Percentiles rank a stretch among this genome's conserved stretches.
Evolutionary conservation across 2,329 filamentous ascomycete species (phyloP).

Genomic region (Calycina herbarum): DNA sequence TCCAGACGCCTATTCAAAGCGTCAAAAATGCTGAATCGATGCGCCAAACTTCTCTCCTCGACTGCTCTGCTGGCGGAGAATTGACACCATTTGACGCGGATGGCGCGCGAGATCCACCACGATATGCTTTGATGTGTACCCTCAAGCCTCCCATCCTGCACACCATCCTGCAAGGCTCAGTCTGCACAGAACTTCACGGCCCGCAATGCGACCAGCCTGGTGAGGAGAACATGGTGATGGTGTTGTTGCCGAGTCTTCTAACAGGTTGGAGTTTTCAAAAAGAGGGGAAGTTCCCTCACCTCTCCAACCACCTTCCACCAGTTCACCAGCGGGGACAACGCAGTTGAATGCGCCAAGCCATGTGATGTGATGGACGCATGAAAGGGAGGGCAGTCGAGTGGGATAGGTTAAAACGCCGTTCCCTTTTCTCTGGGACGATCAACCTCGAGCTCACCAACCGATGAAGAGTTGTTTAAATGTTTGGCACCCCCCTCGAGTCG

Average conservation of each 20-base stretch:
- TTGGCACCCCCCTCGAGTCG: neutral
- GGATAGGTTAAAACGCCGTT: neutral
- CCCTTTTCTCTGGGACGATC: neutral
- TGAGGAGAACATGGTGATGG: neutral
- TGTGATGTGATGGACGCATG: neutral
- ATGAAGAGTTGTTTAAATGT: neutral
- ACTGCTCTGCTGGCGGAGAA: neutral
- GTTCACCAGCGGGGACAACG: slow-evolving; percentile 1
- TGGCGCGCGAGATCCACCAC: neutral
- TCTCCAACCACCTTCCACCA: neutral
- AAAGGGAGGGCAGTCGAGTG: neutral
- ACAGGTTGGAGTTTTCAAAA: neutral
- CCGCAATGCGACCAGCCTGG: neutral
- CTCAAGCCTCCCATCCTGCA: neutral
- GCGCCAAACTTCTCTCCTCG: neutral
- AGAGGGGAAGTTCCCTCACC: neutral
- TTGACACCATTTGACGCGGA: neutral
- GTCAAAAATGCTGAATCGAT: neutral
- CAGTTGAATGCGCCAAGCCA: neutral
- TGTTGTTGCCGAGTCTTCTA: neutral
- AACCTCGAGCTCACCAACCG: neutral
- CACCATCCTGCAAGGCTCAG: slow-evolving; percentile 3
- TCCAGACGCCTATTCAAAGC: neutral
- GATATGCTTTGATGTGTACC: neutral
- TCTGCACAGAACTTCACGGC: neutral